These are phyloP conservation scores for Cytospora paraplurivora DNA, from an alignment of 2,329 filamentous ascomycete species.

Conservation along the genomic window DNA sequence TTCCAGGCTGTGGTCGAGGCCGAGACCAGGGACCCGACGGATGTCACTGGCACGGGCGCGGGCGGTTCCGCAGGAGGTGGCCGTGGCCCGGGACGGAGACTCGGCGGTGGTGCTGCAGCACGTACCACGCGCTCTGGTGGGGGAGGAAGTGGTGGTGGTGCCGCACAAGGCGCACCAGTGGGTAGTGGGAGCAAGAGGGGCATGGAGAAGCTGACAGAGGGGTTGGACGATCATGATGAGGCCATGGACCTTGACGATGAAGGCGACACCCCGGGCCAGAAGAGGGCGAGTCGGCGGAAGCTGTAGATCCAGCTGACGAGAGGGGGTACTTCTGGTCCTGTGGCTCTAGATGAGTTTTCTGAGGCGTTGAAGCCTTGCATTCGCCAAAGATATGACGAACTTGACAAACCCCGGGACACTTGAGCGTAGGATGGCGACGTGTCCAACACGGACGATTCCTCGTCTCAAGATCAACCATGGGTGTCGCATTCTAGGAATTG, in stretches of 20 bases:
- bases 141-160: neutral
- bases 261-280: constrained; percentile 53
- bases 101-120: constrained; percentile 27
- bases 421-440: too few relatives aligned
- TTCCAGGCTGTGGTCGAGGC: constrained; percentile 54
- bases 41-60: constrained; percentile 28
- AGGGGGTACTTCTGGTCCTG: neutral
- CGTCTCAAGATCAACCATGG: too few relatives aligned
- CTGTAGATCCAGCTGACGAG: constrained; percentile 41
- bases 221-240: constrained; percentile 46
- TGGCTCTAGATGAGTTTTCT: neutral
- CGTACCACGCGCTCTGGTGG: constrained; percentile 1
- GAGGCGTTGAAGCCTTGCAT: too few relatives aligned
- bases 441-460: too few relatives aligned
- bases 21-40: constrained; percentile 37
- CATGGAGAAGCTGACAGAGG: constrained; percentile 43
- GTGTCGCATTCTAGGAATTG: too few relatives aligned
- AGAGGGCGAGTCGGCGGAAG: constrained; percentile 56
- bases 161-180: neutral
- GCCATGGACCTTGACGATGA: constrained; percentile 59
- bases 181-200: constrained; percentile 26
- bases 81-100: constrained; percentile 10
- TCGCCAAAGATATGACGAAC: too few relatives aligned
- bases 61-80: constrained; percentile 31
- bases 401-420: too few relatives aligned